These are phyloP conservation scores for Cicer pinnatifidum DNA, from an alignment of 306 rosid species.

Conservation along the genomic window DNA sequence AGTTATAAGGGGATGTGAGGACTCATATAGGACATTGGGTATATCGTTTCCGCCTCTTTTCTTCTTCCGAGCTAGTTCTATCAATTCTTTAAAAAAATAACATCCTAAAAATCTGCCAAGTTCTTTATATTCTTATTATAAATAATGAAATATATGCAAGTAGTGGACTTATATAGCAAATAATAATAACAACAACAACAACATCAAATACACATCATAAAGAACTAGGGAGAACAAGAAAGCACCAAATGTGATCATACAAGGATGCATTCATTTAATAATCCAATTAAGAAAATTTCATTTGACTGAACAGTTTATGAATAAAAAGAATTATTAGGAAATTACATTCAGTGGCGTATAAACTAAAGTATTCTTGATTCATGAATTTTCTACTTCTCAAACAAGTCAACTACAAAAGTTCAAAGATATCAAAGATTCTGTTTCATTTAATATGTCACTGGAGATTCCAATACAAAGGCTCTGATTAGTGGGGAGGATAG, in stretches of 20 bases:
- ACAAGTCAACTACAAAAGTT: constrained; percentile 24
- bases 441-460: constrained; percentile 9
- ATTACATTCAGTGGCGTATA: background rate
- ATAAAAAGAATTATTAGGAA: constrained; percentile 19
- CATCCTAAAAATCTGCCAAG: constrained; percentile 18
- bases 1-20: no score
- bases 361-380: background rate
- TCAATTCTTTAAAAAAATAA: background rate
- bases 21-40: no score
- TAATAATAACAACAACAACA: background rate
- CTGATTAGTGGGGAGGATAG: constrained; percentile 18
- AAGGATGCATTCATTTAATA: constrained; percentile 11
- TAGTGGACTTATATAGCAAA: background rate
- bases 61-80: no score
- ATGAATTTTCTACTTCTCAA: constrained; percentile 28
- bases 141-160: constrained; percentile 8
- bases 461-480: constrained; percentile 5
- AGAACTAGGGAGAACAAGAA: no score
- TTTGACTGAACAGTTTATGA: background rate
- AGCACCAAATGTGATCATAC: background rate
- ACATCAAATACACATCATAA: background rate
- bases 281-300: background rate
- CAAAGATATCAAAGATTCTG: constrained; percentile 20
- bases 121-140: constrained; percentile 17
- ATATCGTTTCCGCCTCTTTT: no score